phyloP scores from a whole-genome alignment of 2,329 filamentous ascomycete species.

The Penicillium nordicum region DNA sequence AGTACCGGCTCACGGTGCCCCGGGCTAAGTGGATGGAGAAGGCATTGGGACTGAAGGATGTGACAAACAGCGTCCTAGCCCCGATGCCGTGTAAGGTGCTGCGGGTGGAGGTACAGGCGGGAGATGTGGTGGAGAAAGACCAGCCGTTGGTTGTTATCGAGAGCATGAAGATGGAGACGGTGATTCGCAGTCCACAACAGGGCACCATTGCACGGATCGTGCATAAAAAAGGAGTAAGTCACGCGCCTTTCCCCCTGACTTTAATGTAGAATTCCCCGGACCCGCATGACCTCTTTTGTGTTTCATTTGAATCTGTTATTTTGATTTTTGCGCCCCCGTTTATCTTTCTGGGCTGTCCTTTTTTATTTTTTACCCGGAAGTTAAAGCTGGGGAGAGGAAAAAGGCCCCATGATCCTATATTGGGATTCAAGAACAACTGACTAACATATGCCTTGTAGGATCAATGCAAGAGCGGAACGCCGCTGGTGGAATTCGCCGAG shows the following conservation, averaged over 20 bases:
- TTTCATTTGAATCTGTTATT: neutral
- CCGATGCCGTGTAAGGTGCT: slow-evolving; percentile 98
- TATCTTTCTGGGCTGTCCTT: neutral
- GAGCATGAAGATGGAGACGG: slow-evolving; percentile 88
- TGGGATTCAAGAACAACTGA: neutral
- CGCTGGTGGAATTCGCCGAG: slow-evolving; percentile 67
- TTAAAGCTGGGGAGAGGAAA: neutral
- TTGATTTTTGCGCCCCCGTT: neutral
- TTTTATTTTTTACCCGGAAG: too few species aligned
- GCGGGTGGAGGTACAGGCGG: slow-evolving; percentile 80
- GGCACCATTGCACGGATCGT: slow-evolving; percentile 69
- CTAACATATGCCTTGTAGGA: slow-evolving; percentile 51
- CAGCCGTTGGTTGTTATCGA: slow-evolving; percentile 86
- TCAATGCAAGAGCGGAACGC: slow-evolving; percentile 73
- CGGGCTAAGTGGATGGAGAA: slow-evolving; percentile 79
- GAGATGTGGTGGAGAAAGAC: slow-evolving; percentile 78
- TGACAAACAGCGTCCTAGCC: slow-evolving; percentile 75
- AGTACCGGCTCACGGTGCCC: slow-evolving; percentile 55
- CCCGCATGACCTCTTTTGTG: slow-evolving; percentile 1
- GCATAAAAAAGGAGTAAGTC: slow-evolving; percentile 69
- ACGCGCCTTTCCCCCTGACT: slow-evolving; percentile 8
- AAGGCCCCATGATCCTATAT: too few species aligned
- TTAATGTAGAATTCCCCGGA: slow-evolving; percentile 4
- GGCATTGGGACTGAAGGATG: slow-evolving; percentile 77
- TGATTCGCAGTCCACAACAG: slow-evolving; percentile 72